Evolutionary conservation across 306 rosid genomes (phyloP).

Genomic region (Biancaea sappan): DNA sequence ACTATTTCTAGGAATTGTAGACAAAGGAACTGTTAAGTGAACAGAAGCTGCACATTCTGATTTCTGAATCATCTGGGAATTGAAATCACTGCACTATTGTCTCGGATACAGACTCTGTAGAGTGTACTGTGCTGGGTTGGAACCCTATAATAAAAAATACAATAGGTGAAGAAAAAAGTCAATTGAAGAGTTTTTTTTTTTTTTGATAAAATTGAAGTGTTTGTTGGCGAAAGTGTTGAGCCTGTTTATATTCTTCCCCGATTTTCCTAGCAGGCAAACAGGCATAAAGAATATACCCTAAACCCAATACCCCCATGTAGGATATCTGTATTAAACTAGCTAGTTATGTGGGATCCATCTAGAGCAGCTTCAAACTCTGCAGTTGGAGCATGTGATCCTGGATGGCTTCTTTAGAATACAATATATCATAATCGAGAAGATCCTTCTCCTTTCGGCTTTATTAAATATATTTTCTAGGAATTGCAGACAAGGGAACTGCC

Average conservation of each 20-base stretch:
- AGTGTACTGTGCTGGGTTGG: slow-evolving; percentile 14
- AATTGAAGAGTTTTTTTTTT: background rate
- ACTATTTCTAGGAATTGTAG: slow-evolving; percentile 16
- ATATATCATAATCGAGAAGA: background rate
- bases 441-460: background rate
- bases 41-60: slow-evolving; percentile 35
- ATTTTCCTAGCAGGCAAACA: background rate
- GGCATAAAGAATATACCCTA: too few relatives aligned
- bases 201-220: background rate
- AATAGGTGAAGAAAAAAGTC: background rate
- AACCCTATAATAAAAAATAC: background rate
- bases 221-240: background rate
- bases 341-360: background rate
- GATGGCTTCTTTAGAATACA: background rate
- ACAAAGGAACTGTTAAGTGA: slow-evolving; percentile 32
- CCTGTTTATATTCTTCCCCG: background rate
- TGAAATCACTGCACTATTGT: slow-evolving; percentile 18
- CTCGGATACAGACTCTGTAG: slow-evolving; percentile 33
- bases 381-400: slow-evolving; percentile 13
- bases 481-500: slow-evolving; percentile 32
- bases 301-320: background rate
- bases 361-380: background rate
- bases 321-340: slow-evolving; percentile 6
- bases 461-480: slow-evolving; percentile 14
- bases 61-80: slow-evolving; percentile 49